These are phyloP conservation scores for Haplosporangium sp. DNA, from an alignment of 371 early-diverging fungal species.

Conservation along the genomic window DNA sequence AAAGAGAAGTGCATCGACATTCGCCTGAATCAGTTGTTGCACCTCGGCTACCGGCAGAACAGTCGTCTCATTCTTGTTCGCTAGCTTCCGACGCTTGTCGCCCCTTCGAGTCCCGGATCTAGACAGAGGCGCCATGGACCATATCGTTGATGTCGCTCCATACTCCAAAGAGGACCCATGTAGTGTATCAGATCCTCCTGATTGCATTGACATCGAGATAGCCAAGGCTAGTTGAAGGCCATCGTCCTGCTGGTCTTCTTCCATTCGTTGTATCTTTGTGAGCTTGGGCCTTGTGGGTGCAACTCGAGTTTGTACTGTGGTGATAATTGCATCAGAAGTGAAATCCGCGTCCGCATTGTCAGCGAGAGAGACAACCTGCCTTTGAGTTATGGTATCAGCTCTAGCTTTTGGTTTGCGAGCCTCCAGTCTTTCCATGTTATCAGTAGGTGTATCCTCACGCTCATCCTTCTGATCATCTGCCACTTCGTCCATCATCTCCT, in stretches of 20 bases:
- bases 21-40: conserved; percentile 39
- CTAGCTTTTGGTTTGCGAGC: conserved; percentile 7
- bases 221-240: conserved; percentile 45
- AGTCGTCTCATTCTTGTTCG: conserved; percentile 34
- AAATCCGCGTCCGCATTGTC: conserved; percentile 36
- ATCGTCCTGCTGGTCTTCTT: conserved; percentile 40
- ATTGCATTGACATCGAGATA: conserved; percentile 34
- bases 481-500: conserved; percentile 3
- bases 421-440: not conserved
- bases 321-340: conserved; percentile 41
- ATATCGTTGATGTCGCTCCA: not conserved
- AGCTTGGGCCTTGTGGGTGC: conserved; percentile 7
- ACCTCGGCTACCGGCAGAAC: conserved; percentile 33
- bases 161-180: not conserved
- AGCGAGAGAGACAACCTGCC: conserved; percentile 29
- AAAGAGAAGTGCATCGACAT: conserved; percentile 37
- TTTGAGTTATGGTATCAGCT: conserved; percentile 4
- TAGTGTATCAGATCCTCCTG: not conserved
- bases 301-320: conserved; percentile 23
- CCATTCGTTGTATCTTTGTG: conserved; percentile 12
- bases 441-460: no score
- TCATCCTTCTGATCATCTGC: not conserved
- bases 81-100: conserved; percentile 16
- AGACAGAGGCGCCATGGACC: conserved; percentile 18
- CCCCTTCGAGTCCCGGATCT: conserved; percentile 3